Conservation (phyloP, 169 alveolate species). For the Cryptosporidium felis region DNA sequence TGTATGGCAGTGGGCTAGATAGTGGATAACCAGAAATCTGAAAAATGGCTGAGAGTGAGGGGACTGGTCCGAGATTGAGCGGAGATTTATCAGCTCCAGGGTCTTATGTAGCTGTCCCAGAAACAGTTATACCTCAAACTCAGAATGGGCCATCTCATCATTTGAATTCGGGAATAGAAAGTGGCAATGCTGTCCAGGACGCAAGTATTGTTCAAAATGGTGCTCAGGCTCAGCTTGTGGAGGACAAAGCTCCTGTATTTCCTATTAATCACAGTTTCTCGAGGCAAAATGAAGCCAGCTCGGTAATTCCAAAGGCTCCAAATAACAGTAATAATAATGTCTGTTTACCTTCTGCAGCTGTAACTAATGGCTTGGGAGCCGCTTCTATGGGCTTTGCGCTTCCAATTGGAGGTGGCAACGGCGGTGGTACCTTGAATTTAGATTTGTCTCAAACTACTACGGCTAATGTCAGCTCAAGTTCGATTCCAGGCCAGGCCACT, state of each 20-base stretch:
- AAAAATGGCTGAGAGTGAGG: slow-evolving; percentile 39
- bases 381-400: neutral
- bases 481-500: too few species aligned
- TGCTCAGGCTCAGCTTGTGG: neutral
- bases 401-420: neutral
- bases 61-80: neutral
- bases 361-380: neutral
- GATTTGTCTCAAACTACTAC: neutral
- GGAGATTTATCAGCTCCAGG: slow-evolving; percentile 11
- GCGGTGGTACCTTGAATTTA: neutral
- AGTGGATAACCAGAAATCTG: slow-evolving; percentile 14
- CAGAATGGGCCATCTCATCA: slow-evolving; percentile 2
- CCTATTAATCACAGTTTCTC: slow-evolving; percentile 41
- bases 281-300: neutral
- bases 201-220: neutral
- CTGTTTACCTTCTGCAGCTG: neutral
- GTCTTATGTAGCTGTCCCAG: neutral
- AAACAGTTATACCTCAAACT: slow-evolving; percentile 20
- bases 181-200: neutral
- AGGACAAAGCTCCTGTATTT: neutral
- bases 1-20: slow-evolving; percentile 67
- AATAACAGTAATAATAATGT: neutral
- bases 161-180: neutral
- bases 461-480: too few species aligned
- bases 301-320: neutral